Evolutionary conservation across 2,329 filamentous ascomycete species (phyloP), one percentile per base, ranked within the genome.

Genomic region (Fusarium sterilihyphosum): DNA sequence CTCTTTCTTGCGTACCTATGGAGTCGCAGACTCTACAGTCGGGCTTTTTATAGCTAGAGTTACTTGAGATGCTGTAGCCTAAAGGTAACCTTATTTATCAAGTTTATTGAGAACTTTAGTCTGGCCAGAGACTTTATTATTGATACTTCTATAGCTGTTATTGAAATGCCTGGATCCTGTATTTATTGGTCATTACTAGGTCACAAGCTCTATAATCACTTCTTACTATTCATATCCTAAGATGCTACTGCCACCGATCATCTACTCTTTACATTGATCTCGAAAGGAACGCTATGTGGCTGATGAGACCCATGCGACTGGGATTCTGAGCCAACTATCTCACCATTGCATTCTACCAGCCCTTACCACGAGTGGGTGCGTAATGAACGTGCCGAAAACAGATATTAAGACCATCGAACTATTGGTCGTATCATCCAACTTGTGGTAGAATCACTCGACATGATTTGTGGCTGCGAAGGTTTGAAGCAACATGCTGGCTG

Each of bases 251-350:
- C 35, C 52, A 35, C 26, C 35, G 7, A 57, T 46, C 56, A 52
- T 59, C 17, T 50, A 22, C 35, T 43, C 38, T 54, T 46, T 6
- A n/a, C 31, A 40, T 49, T 9, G 11, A 31, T 26, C 38, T 46
- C 16, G 24, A 54, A 40, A 47, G 31, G 41, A 40, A 61, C 26
- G 33, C 49, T 44, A 43, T 71, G 38, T 43, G 44, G 26, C 46
- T 26, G 29, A 13, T 18, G 35, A 46, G 53, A 70, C 44, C 29
- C 33, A 47, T 54, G 35, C 26, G 57, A 69, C 49, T 52, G 22
- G 65, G 37, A 44, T 69, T 29, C 49, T 38, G 26, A n/a, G 31
- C 65, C 66, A 73, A 53, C 60, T 60, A 70, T 56, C 43, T 40
- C 29, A 43, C 33, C 24, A 38, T 67, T 43, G 35, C 52, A 71